Percentiles rank a stretch among this genome's conserved stretches.
Evolutionary conservation across 2,329 filamentous ascomycete genomes (phyloP).

Genomic region (Paraconiothyrium brasiliense): DNA sequence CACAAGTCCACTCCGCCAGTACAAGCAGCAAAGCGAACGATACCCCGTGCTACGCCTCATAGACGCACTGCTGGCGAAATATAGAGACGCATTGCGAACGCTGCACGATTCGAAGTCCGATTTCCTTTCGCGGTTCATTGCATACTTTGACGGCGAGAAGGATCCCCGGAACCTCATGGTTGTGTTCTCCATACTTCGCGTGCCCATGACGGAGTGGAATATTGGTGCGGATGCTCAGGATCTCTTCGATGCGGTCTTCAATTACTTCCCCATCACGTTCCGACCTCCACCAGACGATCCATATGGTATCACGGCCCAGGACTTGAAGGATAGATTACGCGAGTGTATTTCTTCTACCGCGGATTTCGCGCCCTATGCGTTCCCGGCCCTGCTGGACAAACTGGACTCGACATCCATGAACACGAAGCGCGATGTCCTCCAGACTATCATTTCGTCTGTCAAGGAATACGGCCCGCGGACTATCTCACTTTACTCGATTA

Average conservation of each 20-base stretch:
- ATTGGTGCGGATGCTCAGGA: constrained; percentile 68
- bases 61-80: constrained; percentile 69
- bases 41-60: constrained; percentile 70
- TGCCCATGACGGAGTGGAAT: constrained; percentile 74
- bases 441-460: constrained; percentile 69
- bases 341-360: constrained; percentile 71
- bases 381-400: constrained; percentile 74
- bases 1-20: constrained; percentile 67
- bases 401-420: constrained; percentile 74
- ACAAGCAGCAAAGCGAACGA: constrained; percentile 68
- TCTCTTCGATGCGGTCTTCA: constrained; percentile 74
- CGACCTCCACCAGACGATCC: constrained; percentile 74
- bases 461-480: constrained; percentile 67
- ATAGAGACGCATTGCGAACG: constrained; percentile 60
- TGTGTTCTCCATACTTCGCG: constrained; percentile 72
- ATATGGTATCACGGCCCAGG: constrained; percentile 74
- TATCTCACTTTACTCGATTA: constrained; percentile 70
- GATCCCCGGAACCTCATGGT: constrained; percentile 76
- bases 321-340: constrained; percentile 70
- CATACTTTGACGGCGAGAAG: constrained; percentile 74
- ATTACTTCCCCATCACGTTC: constrained; percentile 78
- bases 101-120: constrained; percentile 62
- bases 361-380: constrained; percentile 71
- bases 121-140: constrained; percentile 69
- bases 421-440: constrained; percentile 74